Conservation (phyloP, 148 eudicot genomes). For the Rhododendron vialii region DNA sequence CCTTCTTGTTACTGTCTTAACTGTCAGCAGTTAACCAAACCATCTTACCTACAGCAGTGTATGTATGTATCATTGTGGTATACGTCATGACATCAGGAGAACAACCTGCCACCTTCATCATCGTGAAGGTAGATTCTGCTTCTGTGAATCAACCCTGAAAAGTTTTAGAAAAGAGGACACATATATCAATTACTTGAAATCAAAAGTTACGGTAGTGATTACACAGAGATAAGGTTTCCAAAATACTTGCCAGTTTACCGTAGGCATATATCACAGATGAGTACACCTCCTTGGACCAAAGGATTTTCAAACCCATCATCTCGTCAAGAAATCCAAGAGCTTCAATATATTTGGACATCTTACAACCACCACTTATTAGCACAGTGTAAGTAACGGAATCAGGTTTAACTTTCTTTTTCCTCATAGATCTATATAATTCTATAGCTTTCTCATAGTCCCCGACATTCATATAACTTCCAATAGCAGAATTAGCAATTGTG, state of each 20-base stretch:
- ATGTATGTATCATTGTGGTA: constrained; percentile 76
- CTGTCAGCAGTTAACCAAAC: neutral
- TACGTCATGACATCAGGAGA: constrained; percentile 76
- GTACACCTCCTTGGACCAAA: constrained; percentile 75
- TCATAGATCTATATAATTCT: constrained; percentile 54
- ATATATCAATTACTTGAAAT: constrained; percentile 5
- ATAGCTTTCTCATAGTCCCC: constrained; percentile 82
- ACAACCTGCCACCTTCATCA: constrained; percentile 58
- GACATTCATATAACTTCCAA: constrained; percentile 83
- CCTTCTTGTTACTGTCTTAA: neutral
- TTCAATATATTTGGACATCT: constrained; percentile 71
- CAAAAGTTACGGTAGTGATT: constrained; percentile 4
- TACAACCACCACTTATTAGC: constrained; percentile 78
- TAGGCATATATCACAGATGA: constrained; percentile 84
- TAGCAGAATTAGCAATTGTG: constrained; percentile 72
- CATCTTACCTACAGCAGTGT: constrained; percentile 55
- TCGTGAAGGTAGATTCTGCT: constrained; percentile 61
- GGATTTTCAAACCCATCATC: constrained; percentile 54
- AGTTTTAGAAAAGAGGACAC: neutral
- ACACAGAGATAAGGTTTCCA: constrained; percentile 5
- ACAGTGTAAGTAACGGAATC: constrained; percentile 81
- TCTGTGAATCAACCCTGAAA: constrained; percentile 67
- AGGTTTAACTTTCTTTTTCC: constrained; percentile 60
- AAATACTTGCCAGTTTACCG: constrained; percentile 73
- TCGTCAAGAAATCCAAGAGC: constrained; percentile 69